These are phyloP conservation scores for Stephanodiscus triporus DNA, from an alignment of 108 stramenopile species.

Conservation along the genomic window DNA sequence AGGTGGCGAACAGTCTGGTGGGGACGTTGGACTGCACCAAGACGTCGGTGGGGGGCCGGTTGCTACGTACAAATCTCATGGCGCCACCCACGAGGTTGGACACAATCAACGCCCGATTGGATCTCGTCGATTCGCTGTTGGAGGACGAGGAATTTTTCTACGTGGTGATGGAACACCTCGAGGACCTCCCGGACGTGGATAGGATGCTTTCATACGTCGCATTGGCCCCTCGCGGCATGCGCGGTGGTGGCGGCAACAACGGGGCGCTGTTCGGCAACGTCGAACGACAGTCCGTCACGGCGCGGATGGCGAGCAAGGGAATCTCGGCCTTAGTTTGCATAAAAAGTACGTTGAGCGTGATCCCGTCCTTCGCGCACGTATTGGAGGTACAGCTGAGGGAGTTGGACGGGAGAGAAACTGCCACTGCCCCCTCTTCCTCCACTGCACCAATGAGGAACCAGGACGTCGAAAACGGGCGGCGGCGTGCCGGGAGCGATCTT, in stretches of 20 bases:
- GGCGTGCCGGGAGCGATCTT: slow-evolving; percentile 11
- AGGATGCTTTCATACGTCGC: slow-evolving; percentile 84
- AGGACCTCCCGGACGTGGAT: slow-evolving; percentile 80
- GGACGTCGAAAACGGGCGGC: slow-evolving; percentile 4
- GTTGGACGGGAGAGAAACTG: slow-evolving; percentile 37
- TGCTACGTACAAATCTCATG: slow-evolving; percentile 85
- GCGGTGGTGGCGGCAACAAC: slow-evolving; percentile 17
- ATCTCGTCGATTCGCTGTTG: slow-evolving; percentile 85
- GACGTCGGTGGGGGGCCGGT: slow-evolving; percentile 81
- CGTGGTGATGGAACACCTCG: slow-evolving; percentile 77
- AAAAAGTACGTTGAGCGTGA: slow-evolving; percentile 72
- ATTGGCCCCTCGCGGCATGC: slow-evolving; percentile 51
- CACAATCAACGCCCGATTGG: slow-evolving; percentile 84
- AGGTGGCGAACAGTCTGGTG: slow-evolving; percentile 67
- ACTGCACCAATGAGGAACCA: slow-evolving; percentile 1
- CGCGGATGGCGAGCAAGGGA: slow-evolving; percentile 76
- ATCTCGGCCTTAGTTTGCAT: slow-evolving; percentile 87
- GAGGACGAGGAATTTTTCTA: slow-evolving; percentile 86
- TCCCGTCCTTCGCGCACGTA: slow-evolving; percentile 69
- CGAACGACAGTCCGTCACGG: slow-evolving; percentile 47
- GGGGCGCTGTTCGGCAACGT: slow-evolving; percentile 45
- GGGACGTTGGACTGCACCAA: slow-evolving; percentile 86
- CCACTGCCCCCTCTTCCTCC: not conserved
- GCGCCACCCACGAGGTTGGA: slow-evolving; percentile 77
- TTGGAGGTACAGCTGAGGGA: slow-evolving; percentile 70